A percentile compares a stretch with the other conserved stretches of the same genome.
Evolutionary conservation across 768 basidiomycete genomes (phyloP).

Genomic region (Trichaptum fuscoviolaceum): DNA sequence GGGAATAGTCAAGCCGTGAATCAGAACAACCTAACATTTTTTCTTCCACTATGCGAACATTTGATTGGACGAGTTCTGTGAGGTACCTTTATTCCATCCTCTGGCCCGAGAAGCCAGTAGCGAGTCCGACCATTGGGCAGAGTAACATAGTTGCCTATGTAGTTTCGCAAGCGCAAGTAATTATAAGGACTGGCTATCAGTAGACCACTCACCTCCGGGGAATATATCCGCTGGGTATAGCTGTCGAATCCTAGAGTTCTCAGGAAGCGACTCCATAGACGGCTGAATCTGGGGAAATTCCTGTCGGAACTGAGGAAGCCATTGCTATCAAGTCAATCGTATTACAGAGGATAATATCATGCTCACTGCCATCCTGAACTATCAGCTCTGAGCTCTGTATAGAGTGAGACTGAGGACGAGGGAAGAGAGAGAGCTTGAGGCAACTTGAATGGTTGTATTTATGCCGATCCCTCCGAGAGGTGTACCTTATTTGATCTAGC

Average conservation of each 20-base stretch:
- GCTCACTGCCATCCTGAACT: background rate
- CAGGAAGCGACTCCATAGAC: constrained; percentile 22
- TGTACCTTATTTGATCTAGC: background rate
- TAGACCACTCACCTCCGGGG: constrained; percentile 19
- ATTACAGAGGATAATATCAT: background rate
- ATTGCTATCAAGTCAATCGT: background rate
- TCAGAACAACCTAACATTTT: constrained; percentile 15
- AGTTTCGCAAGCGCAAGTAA: background rate
- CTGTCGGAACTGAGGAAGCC: constrained; percentile 17
- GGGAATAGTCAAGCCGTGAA: constrained; percentile 17
- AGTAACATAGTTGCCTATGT: constrained; percentile 10
- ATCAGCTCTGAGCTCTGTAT: background rate
- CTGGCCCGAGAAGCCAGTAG: constrained; percentile 18
- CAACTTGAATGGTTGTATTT: background rate
- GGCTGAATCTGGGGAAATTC: constrained; percentile 17
- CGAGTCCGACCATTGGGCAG: constrained; percentile 15
- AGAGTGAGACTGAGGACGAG: background rate
- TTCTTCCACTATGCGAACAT: background rate
- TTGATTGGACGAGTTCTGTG: background rate
- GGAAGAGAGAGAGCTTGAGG: background rate
- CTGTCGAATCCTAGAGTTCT: constrained; percentile 15
- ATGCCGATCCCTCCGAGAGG: background rate
- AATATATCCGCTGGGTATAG: constrained; percentile 28
- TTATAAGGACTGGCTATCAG: background rate
- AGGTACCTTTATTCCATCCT: constrained; percentile 16